Evolutionary conservation across 768 basidiomycete genomes (phyloP).

Genomic region (Lactifluus echinatus): DNA sequence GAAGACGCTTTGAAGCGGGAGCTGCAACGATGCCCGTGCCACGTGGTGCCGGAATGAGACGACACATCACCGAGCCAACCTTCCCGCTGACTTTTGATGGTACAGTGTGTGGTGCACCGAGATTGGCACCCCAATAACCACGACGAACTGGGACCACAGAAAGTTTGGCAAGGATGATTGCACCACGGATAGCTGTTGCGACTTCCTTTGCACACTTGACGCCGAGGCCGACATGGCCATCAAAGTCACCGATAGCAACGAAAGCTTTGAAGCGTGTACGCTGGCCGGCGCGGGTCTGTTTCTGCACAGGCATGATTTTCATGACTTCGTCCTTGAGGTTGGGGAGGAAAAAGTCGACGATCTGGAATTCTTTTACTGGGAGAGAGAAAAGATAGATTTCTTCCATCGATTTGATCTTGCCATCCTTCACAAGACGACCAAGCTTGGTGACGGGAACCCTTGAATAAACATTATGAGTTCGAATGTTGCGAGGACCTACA

Average conservation of each 20-base stretch:
- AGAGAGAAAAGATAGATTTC: constrained; percentile 99
- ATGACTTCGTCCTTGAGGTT: constrained; percentile 99
- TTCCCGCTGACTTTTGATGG: constrained; percentile 98
- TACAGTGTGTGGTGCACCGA: constrained; percentile 98
- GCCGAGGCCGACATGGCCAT: constrained; percentile 98
- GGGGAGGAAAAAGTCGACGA: constrained; percentile 98
- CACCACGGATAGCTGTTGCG: constrained; percentile 97
- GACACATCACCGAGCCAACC: constrained; percentile 98
- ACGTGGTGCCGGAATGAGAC: constrained; percentile 95
- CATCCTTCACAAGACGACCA: constrained; percentile 97
- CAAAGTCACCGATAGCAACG: constrained; percentile 97
- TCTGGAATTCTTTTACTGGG: constrained; percentile 98
- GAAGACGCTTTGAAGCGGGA: constrained; percentile 90
- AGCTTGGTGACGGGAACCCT: constrained; percentile 99
- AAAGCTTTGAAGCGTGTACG: constrained; percentile 99
- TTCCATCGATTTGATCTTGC: constrained; percentile 99
- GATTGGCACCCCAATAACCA: constrained; percentile 99
- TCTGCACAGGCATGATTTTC: constrained; percentile 99
- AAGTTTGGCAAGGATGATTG: constrained; percentile 97
- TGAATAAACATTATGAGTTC: constrained; percentile 10
- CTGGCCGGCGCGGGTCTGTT: constrained; percentile 99
- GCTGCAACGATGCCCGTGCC: constrained; percentile 99
- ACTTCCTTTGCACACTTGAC: constrained; percentile 99
- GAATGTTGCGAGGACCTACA: background rate
- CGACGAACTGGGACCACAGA: constrained; percentile 96